These are phyloP conservation scores for Coemansia interrupta DNA, from an alignment of 192 early-diverging fungal species.

Conservation along the genomic window DNA sequence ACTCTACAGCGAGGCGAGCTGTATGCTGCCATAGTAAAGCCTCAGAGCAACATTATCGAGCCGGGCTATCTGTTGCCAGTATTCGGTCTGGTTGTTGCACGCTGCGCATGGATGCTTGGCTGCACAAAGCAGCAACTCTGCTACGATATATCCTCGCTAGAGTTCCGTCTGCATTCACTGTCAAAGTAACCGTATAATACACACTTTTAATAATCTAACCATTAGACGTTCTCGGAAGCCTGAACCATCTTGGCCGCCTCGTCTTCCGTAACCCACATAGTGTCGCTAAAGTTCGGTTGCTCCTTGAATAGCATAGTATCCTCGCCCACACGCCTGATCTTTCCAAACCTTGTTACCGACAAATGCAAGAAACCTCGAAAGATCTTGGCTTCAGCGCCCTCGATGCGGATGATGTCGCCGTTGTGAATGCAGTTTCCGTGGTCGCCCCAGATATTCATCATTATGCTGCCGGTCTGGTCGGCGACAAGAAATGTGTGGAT, in stretches of 20 bases:
- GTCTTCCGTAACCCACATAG: slow-evolving; percentile 51
- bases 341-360: slow-evolving; percentile 53
- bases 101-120: slow-evolving; percentile 38
- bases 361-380: slow-evolving; percentile 58
- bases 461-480: slow-evolving; percentile 58
- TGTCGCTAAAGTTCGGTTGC: slow-evolving; percentile 47
- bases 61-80: slow-evolving; percentile 37
- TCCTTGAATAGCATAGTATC: slow-evolving; percentile 50
- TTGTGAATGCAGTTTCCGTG: slow-evolving; percentile 50
- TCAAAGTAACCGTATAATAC: not conserved
- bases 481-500: slow-evolving; percentile 62
- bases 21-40: not conserved
- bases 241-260: slow-evolving; percentile 22
- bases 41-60: not conserved
- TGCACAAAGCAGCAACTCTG: slow-evolving; percentile 17
- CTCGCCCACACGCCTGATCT: slow-evolving; percentile 59
- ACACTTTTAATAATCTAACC: not conserved
- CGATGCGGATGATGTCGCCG: slow-evolving; percentile 62
- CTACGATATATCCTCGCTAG: slow-evolving; percentile 1
- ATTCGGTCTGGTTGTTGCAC: slow-evolving; percentile 34
- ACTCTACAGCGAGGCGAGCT: slow-evolving; percentile 28
- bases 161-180: not conserved
- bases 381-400: slow-evolving; percentile 51
- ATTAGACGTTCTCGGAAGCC: not conserved
- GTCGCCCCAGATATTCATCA: slow-evolving; percentile 60